Evolutionary conservation across 495 filamentous ascomycete genomes (phyloP), one percentile per base, ranked within the genome.

Genomic region (Poronia punctata): DNA sequence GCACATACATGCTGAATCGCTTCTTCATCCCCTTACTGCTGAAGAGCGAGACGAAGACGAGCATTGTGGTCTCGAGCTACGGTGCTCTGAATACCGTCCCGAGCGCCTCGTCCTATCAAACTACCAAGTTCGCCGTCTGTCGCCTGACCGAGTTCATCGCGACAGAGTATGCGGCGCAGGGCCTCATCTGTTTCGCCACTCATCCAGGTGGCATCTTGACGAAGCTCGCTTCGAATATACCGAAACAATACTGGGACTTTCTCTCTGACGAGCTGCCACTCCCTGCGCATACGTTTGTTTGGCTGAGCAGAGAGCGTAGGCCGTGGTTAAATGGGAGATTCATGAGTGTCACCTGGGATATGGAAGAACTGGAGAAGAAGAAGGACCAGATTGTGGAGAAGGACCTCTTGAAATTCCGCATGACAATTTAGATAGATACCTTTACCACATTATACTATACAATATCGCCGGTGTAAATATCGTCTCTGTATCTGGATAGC

Each of bases 181-280:
- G 70, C 1, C 38, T 75, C 3, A 38, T 66, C 9, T 57, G 55
- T 22, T 62, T 58, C 25, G 40, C 61, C 7, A 23, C 72, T 1
- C 68, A 74, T 55, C 71, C 68, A 10, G 71, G 70, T 5, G 64
- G 54, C 19, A 51, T 70, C 20, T 58, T 52, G 53, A 73, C 68
- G 12, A 61, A 70, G 11, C 48, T 65, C 18, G 56, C 54, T 11
- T 7, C 30, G 8, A 44, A 49, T 7, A 52, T 62, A 53, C 56
- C 57, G 4, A 10, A 40, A 5, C 25, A 53, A 1, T 41, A 55
- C 20, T 46, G 53, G 26, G 7, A 9, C 1, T 4, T 40, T 8
- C 30, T 58, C 3, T 31, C 40, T n/a, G 67, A 75, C 30, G 51
- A 45, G 8, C 48, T 51, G 4, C 61, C 60, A 20, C 39, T 75